phyloP scores from a whole-genome alignment of 441 rosid species.

The Arabidopsis hybrid region DNA sequence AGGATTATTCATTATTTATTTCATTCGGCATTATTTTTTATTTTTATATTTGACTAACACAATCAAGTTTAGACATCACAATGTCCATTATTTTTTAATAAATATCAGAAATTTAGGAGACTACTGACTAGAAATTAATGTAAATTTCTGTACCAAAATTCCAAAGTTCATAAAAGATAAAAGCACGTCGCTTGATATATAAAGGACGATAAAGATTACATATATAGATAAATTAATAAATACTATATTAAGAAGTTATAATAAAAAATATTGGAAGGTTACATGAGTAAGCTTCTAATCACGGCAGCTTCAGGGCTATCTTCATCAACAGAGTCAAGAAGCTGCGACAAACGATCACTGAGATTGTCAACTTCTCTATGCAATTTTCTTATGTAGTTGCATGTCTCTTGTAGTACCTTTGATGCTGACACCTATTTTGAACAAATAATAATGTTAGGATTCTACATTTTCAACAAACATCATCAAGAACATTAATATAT shows the following conservation, averaged over 20 bases:
- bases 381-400: conserved; percentile 78
- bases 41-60: conserved; percentile 21
- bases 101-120: conserved; percentile 7
- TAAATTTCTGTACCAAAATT: conserved; percentile 5
- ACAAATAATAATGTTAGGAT: not conserved
- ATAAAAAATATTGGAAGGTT: conserved; percentile 33
- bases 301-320: conserved; percentile 82
- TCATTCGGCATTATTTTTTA: not conserved
- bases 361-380: conserved; percentile 83
- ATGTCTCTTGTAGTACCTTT: conserved; percentile 77
- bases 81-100: not conserved
- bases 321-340: conserved; percentile 70
- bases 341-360: conserved; percentile 75
- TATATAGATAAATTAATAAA: conserved; percentile 15
- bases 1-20: not conserved
- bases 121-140: conserved; percentile 13
- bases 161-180: conserved; percentile 1
- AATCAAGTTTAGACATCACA: conserved; percentile 10
- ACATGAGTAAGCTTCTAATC: conserved; percentile 72
- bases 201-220: conserved; percentile 39
- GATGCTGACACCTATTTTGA: conserved; percentile 68
- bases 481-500: conserved; percentile 10
- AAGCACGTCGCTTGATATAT: conserved; percentile 36
- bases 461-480: not conserved
- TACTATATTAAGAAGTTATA: conserved; percentile 1